Base-by-base conservation (phyloP, 2,329 filamentous ascomycete genomes). In the Epichloe scottii region DNA sequence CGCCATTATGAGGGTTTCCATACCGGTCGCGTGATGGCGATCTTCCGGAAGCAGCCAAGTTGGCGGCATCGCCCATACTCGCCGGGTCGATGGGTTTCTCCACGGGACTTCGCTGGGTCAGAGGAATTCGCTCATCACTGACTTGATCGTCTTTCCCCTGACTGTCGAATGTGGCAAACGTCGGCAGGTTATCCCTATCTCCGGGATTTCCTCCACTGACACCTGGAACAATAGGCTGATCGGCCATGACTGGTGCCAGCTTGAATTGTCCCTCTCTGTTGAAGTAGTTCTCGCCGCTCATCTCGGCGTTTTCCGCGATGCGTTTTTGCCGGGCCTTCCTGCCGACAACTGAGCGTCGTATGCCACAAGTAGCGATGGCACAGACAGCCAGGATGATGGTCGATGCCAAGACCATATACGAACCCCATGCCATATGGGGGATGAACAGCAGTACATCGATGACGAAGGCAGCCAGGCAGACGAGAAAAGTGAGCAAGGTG, bases 221-320 rank as follows among this genome's bases (percentile, higher is more conserved):
- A 44, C 78, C 68, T 8, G 81, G 77, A 49, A 82, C 68, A 19
- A 79, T 80, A 7, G 82, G 78, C 55, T 84, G 76, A 55, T 74
- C 69, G 34, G 69, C 63, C 44, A 60, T 54, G 2, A 69, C 65
- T 3, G 68, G 65, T 39, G 68, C 60, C 37, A 73, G 63, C 54
- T 81, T 76, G 47, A 72, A 69, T 54, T 79, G 75, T 38, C 72
- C 76, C 66, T 85, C 80, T 53, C 84, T 77, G 60, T 84, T 85
- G 68, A 94, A 96, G 65, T 85, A 96, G 63, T 90, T 93, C 61
- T 93, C 83, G 30, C 91, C 91, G 64, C 87, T 97, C 90, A 97
- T 97, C 65, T 97, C 90, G 7, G 90, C 88, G 64, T 97, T 95
- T 66, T 94, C 87, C 2, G 83, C 89, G 63, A 97, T 94, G 44